Percentiles rank a stretch among this genome's conserved stretches.
These are phyloP conservation scores for Nothophoma quercina DNA, from an alignment of 2,329 filamentous ascomycete species.

Conservation along the genomic window DNA sequence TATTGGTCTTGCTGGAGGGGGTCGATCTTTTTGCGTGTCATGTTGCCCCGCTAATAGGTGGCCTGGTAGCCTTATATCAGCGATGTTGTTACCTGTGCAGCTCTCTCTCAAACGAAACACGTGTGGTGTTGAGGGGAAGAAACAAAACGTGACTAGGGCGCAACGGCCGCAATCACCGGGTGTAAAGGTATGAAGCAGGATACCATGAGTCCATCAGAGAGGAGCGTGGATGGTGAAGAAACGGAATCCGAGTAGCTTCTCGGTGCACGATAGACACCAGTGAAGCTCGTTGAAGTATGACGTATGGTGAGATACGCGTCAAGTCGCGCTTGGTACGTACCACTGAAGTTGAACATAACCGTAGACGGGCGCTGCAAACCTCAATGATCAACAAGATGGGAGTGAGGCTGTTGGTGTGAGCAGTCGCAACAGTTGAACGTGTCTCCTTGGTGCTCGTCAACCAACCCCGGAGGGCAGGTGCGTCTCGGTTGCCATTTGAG, in stretches of 20 bases:
- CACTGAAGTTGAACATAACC: conserved; percentile 49
- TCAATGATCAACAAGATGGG: not conserved
- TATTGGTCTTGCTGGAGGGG: conserved; percentile 58
- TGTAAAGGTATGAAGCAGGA: not conserved
- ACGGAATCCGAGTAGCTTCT: not conserved
- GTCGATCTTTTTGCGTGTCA: conserved; percentile 51
- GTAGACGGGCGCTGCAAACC: conserved; percentile 2
- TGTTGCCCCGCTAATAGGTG: conserved; percentile 50
- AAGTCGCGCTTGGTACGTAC: conserved; percentile 35
- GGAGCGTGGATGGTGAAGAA: not conserved
- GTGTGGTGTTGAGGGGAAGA: conserved; percentile 31
- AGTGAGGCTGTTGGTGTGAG: conserved; percentile 7
- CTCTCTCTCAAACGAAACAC: conserved; percentile 37
- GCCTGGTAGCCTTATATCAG: conserved; percentile 43
- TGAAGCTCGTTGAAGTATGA: conserved; percentile 5
- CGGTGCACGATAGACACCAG: conserved; percentile 1
- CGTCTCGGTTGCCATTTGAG: conserved; percentile 19
- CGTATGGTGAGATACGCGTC: conserved; percentile 6
- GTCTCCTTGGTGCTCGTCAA: conserved; percentile 14
- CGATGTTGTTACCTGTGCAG: conserved; percentile 36
- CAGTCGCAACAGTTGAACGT: conserved; percentile 10
- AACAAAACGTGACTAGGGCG: conserved; percentile 16
- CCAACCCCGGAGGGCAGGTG: conserved; percentile 14
- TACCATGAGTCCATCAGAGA: not conserved
- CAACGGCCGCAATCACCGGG: conserved; percentile 24